Percentiles rank a stretch among this genome's conserved stretches.
These are phyloP conservation scores for Pleurotus ostreatus DNA, from an alignment of 768 basidiomycete species.

Conservation along the genomic window DNA sequence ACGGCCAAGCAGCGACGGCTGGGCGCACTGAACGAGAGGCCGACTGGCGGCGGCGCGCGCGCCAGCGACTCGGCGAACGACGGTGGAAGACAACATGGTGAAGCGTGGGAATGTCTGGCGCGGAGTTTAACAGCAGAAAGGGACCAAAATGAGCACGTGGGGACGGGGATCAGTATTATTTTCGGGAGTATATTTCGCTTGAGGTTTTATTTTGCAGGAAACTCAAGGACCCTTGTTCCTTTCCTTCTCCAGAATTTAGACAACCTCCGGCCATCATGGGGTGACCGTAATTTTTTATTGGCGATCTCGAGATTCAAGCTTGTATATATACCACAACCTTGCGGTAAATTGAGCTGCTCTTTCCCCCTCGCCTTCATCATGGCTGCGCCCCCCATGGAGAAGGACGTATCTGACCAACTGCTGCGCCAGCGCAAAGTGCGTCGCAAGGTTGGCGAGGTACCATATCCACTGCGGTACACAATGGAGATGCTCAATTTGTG, in stretches of 20 bases:
- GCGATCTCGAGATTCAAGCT: slow-evolving; percentile 11
- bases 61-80: slow-evolving; percentile 34
- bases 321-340: slow-evolving; percentile 8
- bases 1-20: slow-evolving; percentile 8
- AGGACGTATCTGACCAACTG: slow-evolving; percentile 43
- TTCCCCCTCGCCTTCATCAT: slow-evolving; percentile 16
- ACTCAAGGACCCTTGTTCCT: slow-evolving; percentile 53
- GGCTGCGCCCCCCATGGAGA: slow-evolving; percentile 22
- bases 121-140: not conserved
- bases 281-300: slow-evolving; percentile 15
- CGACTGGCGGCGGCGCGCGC: slow-evolving; percentile 25
- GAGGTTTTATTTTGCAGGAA: not conserved
- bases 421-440: slow-evolving; percentile 34
- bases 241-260: slow-evolving; percentile 13
- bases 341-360: slow-evolving; percentile 12
- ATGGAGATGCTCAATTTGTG: slow-evolving; percentile 53
- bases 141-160: slow-evolving; percentile 55
- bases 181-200: not conserved
- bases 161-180: slow-evolving; percentile 54
- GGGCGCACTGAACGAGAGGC: slow-evolving; percentile 6
- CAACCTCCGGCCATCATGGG: slow-evolving; percentile 22
- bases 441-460: slow-evolving; percentile 44
- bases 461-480: slow-evolving; percentile 52
- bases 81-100: slow-evolving; percentile 33
- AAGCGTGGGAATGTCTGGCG: slow-evolving; percentile 9